A percentile compares a stretch with the other conserved stretches of the same genome.
Evolutionary conservation across 176 grass and related monocot genomes (phyloP).

Genomic region (Hyparrhenia diplandra): DNA sequence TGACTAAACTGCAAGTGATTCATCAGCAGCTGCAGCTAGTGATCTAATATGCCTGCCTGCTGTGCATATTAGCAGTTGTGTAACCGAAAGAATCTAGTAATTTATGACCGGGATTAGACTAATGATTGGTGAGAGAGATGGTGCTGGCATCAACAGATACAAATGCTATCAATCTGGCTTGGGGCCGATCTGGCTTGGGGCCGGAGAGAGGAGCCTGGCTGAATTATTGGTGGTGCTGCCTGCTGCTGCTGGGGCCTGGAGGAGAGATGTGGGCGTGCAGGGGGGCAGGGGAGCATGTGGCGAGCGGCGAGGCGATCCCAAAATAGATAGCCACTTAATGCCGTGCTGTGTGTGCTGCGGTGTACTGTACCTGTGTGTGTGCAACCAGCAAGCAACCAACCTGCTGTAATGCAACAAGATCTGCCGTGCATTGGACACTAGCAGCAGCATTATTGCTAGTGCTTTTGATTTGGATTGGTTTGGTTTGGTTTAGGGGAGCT

Average conservation of each 20-base stretch:
- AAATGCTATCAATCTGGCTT: background rate
- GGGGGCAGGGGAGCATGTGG: slow-evolving; percentile 44
- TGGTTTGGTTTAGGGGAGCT: background rate
- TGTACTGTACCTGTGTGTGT: background rate
- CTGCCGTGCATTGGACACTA: slow-evolving; percentile 1
- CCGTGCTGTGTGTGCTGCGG: background rate
- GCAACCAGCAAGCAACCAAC: too few relatives aligned
- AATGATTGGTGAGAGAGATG: slow-evolving; percentile 3
- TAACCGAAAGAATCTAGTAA: background rate
- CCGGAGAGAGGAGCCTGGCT: background rate
- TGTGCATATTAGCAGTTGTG: too few relatives aligned
- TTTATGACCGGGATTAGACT: background rate
- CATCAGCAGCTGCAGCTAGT: too few relatives aligned
- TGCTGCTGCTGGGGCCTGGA: background rate
- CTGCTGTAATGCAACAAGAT: slow-evolving; percentile 2
- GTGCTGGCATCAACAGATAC: background rate
- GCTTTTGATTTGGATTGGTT: background rate
- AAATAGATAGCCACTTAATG: slow-evolving; percentile 22
- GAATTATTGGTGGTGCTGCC: background rate
- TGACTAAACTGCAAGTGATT: too few relatives aligned
- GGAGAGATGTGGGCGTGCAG: slow-evolving; percentile 35
- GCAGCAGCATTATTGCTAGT: background rate
- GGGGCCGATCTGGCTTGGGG: too few relatives aligned
- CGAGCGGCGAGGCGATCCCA: slow-evolving; percentile 7
- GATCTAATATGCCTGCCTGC: too few relatives aligned